A percentile compares a stretch with the other conserved stretches of the same genome.
phyloP scores from a whole-genome alignment of 345 rosid species.

The Euclidium syriacum region DNA sequence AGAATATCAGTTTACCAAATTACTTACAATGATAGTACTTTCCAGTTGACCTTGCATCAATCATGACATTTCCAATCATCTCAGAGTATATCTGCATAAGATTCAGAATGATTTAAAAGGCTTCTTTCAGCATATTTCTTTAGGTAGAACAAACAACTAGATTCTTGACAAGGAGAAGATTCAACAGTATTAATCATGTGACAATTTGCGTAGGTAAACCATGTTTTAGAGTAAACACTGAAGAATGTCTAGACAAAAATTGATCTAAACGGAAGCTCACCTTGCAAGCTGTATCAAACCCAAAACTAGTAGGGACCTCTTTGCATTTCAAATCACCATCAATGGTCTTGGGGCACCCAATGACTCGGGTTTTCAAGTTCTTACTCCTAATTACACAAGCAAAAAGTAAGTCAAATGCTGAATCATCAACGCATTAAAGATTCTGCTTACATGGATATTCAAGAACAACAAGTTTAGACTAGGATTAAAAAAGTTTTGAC shows the following conservation, averaged over 20 bases:
- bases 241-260: neutral
- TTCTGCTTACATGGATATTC: neutral
- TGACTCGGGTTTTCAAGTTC: conserved; percentile 76
- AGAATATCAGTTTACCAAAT: neutral
- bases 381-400: conserved; percentile 46
- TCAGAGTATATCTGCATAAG: conserved; percentile 82
- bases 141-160: neutral
- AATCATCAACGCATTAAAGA: neutral
- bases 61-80: conserved; percentile 99
- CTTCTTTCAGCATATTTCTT: neutral
- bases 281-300: conserved; percentile 99
- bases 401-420: neutral
- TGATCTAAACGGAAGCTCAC: conserved; percentile 31
- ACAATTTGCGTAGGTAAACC: neutral
- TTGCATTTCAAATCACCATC: conserved; percentile 98
- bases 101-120: neutral
- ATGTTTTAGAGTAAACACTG: neutral
- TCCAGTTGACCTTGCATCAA: conserved; percentile 96
- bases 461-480: neutral
- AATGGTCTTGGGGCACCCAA: conserved; percentile 99
- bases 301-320: conserved; percentile 97
- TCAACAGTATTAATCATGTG: neutral
- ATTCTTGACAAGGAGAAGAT: neutral
- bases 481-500: neutral
- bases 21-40: conserved; percentile 95